A percentile compares a stretch with the other conserved stretches of the same genome.
Conservation (phyloP, 2,329 filamentous ascomycete species). For the Aureobasidium sp. region DNA sequence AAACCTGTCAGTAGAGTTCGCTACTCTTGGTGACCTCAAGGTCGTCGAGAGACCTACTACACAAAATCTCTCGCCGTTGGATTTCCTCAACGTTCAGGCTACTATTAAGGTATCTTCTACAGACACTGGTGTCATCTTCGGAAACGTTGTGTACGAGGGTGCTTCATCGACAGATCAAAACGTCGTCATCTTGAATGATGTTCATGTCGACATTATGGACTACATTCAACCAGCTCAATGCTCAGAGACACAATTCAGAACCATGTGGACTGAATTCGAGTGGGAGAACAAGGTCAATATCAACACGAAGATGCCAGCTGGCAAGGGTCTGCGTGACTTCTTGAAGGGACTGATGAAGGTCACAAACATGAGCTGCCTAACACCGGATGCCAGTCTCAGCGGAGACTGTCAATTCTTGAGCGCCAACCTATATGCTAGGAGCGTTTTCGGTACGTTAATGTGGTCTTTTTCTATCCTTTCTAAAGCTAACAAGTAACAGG, state of each 20-base stretch:
- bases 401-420: slow-evolving; percentile 97
- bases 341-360: slow-evolving; percentile 90
- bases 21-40: slow-evolving; percentile 95
- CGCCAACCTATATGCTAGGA: slow-evolving; percentile 91
- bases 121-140: slow-evolving; percentile 97
- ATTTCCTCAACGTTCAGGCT: slow-evolving; percentile 97
- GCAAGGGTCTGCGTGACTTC: slow-evolving; percentile 84
- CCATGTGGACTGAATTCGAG: slow-evolving; percentile 99
- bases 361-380: slow-evolving; percentile 98
- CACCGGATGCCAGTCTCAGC: slow-evolving; percentile 90
- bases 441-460: slow-evolving; percentile 81
- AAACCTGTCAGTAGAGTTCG: slow-evolving; percentile 95
- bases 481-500: slow-evolving; percentile 44
- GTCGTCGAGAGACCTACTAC: slow-evolving; percentile 95
- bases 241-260: slow-evolving; percentile 95
- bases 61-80: slow-evolving; percentile 88
- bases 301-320: slow-evolving; percentile 69
- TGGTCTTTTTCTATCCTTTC: neutral
- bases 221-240: slow-evolving; percentile 97
- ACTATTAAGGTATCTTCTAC: slow-evolving; percentile 98
- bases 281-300: slow-evolving; percentile 99
- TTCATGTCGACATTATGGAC: slow-evolving; percentile 99
- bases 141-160: slow-evolving; percentile 96
- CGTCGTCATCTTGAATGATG: slow-evolving; percentile 94
- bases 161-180: slow-evolving; percentile 86